Conservation (phyloP, 1,139 yeast species). For the Saccharomyces uvarum region DNA sequence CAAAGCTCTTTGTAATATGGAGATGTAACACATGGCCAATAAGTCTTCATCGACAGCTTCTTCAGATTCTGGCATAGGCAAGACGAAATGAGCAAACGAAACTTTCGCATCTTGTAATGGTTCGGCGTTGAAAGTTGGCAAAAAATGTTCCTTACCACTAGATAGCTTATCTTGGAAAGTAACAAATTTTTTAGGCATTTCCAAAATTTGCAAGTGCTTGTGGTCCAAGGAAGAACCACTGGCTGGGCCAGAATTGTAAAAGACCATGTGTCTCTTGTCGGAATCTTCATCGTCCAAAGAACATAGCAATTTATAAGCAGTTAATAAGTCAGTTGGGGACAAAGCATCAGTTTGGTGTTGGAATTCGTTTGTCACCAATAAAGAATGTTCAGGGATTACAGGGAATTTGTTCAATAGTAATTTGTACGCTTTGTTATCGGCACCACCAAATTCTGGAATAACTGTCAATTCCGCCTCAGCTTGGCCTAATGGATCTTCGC, state of each 20-base stretch:
- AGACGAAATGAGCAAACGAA: constrained; percentile 78
- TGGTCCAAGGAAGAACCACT: constrained; percentile 94
- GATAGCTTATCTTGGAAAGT: constrained; percentile 57
- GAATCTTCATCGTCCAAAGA: constrained; percentile 30
- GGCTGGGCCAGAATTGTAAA: constrained; percentile 79
- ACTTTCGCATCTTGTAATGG: constrained; percentile 56
- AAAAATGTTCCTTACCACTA: constrained; percentile 39
- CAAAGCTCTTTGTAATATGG: constrained; percentile 62
- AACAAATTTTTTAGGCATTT: constrained; percentile 51
- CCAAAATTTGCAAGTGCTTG: constrained; percentile 81
- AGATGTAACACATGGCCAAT: constrained; percentile 57
- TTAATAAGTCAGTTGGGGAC: constrained; percentile 56
- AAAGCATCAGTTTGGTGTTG: constrained; percentile 67
- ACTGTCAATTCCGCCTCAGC: constrained; percentile 76
- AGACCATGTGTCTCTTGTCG: constrained; percentile 52
- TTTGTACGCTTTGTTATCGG: constrained; percentile 40
- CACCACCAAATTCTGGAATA: constrained; percentile 41
- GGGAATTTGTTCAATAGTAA: constrained; percentile 82
- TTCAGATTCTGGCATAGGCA: constrained; percentile 50
- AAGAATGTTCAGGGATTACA: constrained; percentile 67
- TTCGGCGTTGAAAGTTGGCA: constrained; percentile 46
- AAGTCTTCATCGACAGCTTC: constrained; percentile 40
- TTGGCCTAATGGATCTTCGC: constrained; percentile 60
- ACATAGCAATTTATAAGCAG: constrained; percentile 48
- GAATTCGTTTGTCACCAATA: constrained; percentile 68